phyloP scores from a whole-genome alignment of 2,329 filamentous ascomycete species.

The Akanthomyces dipterigenus region DNA sequence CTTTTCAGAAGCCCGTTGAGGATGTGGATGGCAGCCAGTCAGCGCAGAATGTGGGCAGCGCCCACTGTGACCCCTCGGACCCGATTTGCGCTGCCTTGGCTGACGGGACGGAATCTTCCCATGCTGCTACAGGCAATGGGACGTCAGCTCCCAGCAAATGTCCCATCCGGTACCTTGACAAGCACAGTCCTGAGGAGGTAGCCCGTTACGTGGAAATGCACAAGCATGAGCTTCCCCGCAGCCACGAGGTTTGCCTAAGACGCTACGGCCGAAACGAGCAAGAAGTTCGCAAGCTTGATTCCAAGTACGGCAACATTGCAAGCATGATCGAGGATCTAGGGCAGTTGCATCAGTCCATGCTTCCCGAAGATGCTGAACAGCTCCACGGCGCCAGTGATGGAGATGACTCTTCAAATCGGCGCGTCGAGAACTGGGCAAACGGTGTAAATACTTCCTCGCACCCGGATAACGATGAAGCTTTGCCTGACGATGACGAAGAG shows the following conservation, averaged over 20 bases:
- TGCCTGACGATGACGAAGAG: slow-evolving; percentile 38
- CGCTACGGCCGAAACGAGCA: slow-evolving; percentile 83
- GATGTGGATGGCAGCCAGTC: slow-evolving; percentile 23
- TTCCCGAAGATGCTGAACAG: slow-evolving; percentile 53
- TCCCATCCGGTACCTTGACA: slow-evolving; percentile 86
- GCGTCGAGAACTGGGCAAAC: slow-evolving; percentile 82
- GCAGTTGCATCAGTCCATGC: slow-evolving; percentile 79
- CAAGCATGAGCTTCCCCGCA: slow-evolving; percentile 90
- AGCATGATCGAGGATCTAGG: slow-evolving; percentile 92
- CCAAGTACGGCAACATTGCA: slow-evolving; percentile 86
- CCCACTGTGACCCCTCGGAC: slow-evolving; percentile 45
- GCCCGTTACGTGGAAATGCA: slow-evolving; percentile 91
- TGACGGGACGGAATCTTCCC: slow-evolving; percentile 46
- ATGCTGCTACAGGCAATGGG: slow-evolving; percentile 35
- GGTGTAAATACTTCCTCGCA: slow-evolving; percentile 54
- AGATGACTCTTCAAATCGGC: slow-evolving; percentile 54
- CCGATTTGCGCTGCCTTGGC: slow-evolving; percentile 60
- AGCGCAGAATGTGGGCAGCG: slow-evolving; percentile 18
- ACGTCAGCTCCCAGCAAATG: slow-evolving; percentile 58
- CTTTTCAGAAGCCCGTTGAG: slow-evolving; percentile 54
- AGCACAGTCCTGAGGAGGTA: slow-evolving; percentile 88
- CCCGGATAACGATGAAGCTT: slow-evolving; percentile 25
- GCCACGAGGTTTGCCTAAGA: slow-evolving; percentile 86
- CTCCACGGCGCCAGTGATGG: slow-evolving; percentile 32
- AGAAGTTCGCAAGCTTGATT: slow-evolving; percentile 80